Conservation (phyloP, 1,284 basidiomycete genomes). For the Macrocystidia cucumis region DNA sequence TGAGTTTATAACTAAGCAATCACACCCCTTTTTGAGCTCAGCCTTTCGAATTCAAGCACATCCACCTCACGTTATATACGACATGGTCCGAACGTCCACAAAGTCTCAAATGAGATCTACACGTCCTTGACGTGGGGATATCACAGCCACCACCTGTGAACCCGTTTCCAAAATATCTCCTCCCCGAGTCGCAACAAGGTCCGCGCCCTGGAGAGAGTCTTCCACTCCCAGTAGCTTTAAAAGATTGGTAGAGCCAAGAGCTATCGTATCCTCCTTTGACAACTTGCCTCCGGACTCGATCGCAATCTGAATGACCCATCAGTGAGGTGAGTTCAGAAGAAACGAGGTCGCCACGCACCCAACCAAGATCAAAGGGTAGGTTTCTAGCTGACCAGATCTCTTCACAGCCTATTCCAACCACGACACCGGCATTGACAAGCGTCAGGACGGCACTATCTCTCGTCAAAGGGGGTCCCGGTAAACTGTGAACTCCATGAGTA, state of each 20-base stretch:
- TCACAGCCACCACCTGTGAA: constrained; percentile 45
- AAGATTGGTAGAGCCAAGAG: constrained; percentile 54
- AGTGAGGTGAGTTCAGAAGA: constrained; percentile 5
- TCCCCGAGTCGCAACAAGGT: constrained; percentile 54
- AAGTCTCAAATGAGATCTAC: constrained; percentile 12
- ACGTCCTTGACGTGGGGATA: constrained; percentile 23
- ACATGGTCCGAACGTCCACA: too few species aligned
- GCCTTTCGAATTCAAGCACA: too few species aligned
- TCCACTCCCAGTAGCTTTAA: constrained; percentile 43
- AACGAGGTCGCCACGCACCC: constrained; percentile 38
- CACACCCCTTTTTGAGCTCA: too few species aligned
- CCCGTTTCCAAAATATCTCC: constrained; percentile 40
- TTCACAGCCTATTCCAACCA: constrained; percentile 66
- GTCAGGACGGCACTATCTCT: constrained; percentile 56
- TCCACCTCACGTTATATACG: too few species aligned
- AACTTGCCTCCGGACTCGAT: constrained; percentile 43
- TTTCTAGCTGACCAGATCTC: constrained; percentile 64
- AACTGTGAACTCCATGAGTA: constrained; percentile 13
- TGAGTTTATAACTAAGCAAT: too few species aligned
- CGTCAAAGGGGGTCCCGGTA: constrained; percentile 69
- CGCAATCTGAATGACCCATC: constrained; percentile 37
- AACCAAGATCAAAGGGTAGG: constrained; percentile 65
- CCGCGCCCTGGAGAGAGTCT: constrained; percentile 20
- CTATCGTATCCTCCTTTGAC: constrained; percentile 45
- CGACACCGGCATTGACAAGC: constrained; percentile 62